Base-by-base conservation (phyloP, 176 grass and related monocot genomes). In the Ensete ventricosum region DNA sequence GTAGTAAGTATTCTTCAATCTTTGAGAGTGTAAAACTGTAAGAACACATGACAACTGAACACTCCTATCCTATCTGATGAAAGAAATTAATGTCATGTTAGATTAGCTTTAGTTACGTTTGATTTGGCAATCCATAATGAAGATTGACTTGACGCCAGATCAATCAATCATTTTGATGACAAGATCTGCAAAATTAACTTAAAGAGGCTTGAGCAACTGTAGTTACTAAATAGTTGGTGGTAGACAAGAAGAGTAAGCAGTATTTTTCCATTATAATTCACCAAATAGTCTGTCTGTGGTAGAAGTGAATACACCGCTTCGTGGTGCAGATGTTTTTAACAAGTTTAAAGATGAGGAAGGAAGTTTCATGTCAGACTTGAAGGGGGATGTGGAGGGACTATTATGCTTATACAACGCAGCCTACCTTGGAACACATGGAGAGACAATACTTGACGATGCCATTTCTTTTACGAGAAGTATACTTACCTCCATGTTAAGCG, bases 391-490 rank as follows among this genome's bases (percentile, higher is more conserved):
- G 14, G 17, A 58, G 17, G 55, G 55, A 8, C 17, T 58, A 58
- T 17, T 58, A 58, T 19, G 55, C 55, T 58, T 58, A 58, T 58
- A 58, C 17, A 58, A 58, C 1, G 55, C 55, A 19, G 2, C 55
- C 0, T 58, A 58, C 55, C 55, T 76, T 22, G 27, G 55, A 14
- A 50, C 26, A 14, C 26, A 21, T 21, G 55, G 24, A 7, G 73
- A 76, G 26, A n/a, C 29, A 13, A 76, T 76, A 51, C 54, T 76
- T n/a, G 73, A 76, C 13, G 73, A 76, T 13, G 73, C 73, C 71
- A 73, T 53, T 1, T 54, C 50, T 22, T 54, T 73, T 14, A 53
- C 71, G 13, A 73, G 13, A 1, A 53, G 4, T 53, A 7, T 21
- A n/a, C 48, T 73, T 1, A 25, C 8, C 52, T 73, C 50, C 0